Base-by-base conservation (phyloP, 495 filamentous ascomycete species). In the Haplographium delicatum region DNA sequence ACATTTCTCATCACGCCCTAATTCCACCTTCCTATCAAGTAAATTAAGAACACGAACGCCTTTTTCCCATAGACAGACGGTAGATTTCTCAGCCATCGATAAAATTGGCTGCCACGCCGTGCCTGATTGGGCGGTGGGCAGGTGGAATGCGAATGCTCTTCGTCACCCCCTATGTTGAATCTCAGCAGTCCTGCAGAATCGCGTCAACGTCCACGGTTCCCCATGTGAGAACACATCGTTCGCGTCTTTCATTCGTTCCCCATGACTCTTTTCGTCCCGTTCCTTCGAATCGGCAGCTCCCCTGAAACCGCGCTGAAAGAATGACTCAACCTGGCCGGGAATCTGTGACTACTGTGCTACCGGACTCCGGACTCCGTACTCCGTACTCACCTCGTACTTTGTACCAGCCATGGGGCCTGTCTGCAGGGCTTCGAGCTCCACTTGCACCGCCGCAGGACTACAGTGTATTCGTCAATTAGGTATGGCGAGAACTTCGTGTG, bases 221-320 rank as follows among this genome's bases (percentile, higher is more conserved):
- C n/a, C n/a, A n/a, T n/a, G n/a, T n/a, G n/a, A n/a, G n/a, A n/a
- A n/a, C n/a, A 31, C n/a, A 10, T 31, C 23, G 4, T 31, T 22
- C 19, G n/a, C 38, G 15, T 4, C 7, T 8, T 5, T 4, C 30
- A n/a, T 24, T 38, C 45, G 5, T 24, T n/a, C 24, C 39, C 28
- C 44, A 30, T 47, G 44, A 47, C 44, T 47, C 44, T 47, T 31
- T 18, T 34, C 20, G 7, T 31, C 28, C n/a, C n/a, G n/a, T 15
- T 47, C 44, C 44, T 15, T 33, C 44, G 26, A 33, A 34, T 47
- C 44, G 27, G 44, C 44, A 31, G 28, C 6, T 28, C 43, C n/a
- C 30, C 41, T 50, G 7, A 31, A 7, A 13, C 13, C 28, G 13
- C 13, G 28, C 28, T 13, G 28, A 31, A 7, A 31, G n/a, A n/a